Percentiles rank a stretch among this genome's conserved stretches.
Conservation (phyloP, 2,329 filamentous ascomycete species). For the Coniochaeta hoffmannii region DNA sequence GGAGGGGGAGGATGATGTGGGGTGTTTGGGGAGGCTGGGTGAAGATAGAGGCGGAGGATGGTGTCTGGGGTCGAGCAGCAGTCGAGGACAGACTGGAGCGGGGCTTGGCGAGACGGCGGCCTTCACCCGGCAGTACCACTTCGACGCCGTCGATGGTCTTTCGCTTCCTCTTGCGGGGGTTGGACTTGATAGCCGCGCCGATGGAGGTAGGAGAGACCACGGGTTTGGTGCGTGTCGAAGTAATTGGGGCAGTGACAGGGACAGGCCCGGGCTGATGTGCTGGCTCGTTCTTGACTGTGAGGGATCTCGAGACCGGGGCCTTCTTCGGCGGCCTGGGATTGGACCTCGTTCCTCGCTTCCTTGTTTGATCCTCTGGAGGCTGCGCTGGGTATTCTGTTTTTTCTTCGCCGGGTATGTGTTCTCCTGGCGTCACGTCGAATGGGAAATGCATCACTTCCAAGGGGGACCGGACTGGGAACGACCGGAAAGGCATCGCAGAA, state of each 20-base stretch:
- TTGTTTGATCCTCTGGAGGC: neutral
- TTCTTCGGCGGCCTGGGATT: slow-evolving; percentile 2
- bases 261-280: slow-evolving; percentile 3
- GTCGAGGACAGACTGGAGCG: neutral
- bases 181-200: slow-evolving; percentile 41
- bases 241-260: too few relatives aligned
- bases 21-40: neutral
- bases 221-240: slow-evolving; percentile 4
- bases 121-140: neutral
- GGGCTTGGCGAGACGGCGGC: neutral
- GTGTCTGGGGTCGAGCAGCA: neutral
- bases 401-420: neutral
- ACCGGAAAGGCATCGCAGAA: neutral
- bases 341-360: neutral
- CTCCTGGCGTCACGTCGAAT: neutral
- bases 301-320: slow-evolving; percentile 7
- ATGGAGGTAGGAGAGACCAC: slow-evolving; percentile 29
- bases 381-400: neutral
- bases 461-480: neutral
- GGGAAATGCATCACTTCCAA: neutral
- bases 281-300: slow-evolving; percentile 6
- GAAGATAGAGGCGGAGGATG: too few relatives aligned
- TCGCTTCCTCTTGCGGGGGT: slow-evolving; percentile 37
- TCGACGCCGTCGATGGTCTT: slow-evolving; percentile 10
- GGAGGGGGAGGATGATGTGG: neutral